phyloP scores from a whole-genome alignment of 176 grass and related monocot species.

The Oryza glumipatula region DNA sequence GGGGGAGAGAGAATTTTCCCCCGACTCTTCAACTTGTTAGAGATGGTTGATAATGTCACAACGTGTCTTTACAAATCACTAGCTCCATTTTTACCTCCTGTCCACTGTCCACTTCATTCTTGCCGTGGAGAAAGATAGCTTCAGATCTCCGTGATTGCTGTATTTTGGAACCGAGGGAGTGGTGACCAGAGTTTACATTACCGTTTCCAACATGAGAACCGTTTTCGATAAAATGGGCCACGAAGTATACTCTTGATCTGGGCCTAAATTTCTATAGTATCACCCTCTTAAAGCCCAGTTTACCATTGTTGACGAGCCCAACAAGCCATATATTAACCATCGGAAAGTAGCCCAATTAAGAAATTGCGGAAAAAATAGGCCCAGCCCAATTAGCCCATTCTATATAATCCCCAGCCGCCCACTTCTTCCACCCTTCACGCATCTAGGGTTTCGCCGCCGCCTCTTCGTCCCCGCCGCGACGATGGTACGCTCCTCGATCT shows the following conservation, averaged over 20 bases:
- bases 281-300: not conserved
- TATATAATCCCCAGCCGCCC: conserved; percentile 45
- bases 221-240: not conserved
- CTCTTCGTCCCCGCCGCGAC: conserved; percentile 29
- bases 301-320: no score
- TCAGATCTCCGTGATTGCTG: no score
- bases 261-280: not conserved
- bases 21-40: no score
- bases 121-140: no score
- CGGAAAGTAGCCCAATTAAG: not conserved
- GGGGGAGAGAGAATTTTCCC: no score
- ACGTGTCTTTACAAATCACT: no score
- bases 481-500: conserved; percentile 50
- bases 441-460: conserved; percentile 59
- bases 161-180: not conserved
- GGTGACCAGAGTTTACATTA: no score
- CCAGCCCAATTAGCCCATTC: conserved; percentile 7
- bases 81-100: no score
- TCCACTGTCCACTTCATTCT: no score
- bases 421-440: conserved; percentile 19
- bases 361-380: no score
- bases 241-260: not conserved
- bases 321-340: not conserved
- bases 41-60: no score
- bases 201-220: no score